Evolutionary conservation across 2,329 filamentous ascomycete species (phyloP).

Genomic region (Penicillium brasilianum): DNA sequence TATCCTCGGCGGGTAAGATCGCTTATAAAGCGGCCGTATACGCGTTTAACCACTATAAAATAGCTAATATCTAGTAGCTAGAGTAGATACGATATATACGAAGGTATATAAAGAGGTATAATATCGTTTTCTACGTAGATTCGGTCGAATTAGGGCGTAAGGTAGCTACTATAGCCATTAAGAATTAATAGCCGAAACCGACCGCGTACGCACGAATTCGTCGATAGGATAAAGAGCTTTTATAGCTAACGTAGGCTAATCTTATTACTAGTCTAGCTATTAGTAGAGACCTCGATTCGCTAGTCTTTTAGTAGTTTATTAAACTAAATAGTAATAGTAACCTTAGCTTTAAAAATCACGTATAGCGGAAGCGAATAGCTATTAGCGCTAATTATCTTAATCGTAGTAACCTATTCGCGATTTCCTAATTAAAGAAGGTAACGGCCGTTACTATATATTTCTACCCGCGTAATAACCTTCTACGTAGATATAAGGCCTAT

Average conservation of each 20-base stretch:
- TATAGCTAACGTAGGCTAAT: conserved; percentile 13
- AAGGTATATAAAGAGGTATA: conserved; percentile 15
- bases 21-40: conserved; percentile 11
- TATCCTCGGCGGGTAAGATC: neutral
- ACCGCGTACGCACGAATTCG: neutral
- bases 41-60: neutral
- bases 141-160: conserved; percentile 13
- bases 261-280: conserved; percentile 13
- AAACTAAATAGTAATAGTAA: conserved; percentile 5
- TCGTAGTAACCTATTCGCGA: conserved; percentile 1
- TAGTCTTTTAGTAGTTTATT: conserved; percentile 8
- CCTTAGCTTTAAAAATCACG: conserved; percentile 10
- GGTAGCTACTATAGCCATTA: conserved; percentile 3
- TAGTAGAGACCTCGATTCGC: conserved; percentile 12
- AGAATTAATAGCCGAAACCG: conserved; percentile 6
- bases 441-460: conserved; percentile 3
- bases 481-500: conserved; percentile 9
- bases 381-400: neutral
- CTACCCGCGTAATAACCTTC: conserved; percentile 16
- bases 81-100: conserved; percentile 12
- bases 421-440: neutral
- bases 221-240: conserved; percentile 10
- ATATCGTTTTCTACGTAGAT: conserved; percentile 14
- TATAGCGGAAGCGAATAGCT: conserved; percentile 9
- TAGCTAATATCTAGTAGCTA: conserved; percentile 6